These are phyloP conservation scores for Podospora conica DNA, from an alignment of 495 filamentous ascomycete genomes.

Conservation along the genomic window DNA sequence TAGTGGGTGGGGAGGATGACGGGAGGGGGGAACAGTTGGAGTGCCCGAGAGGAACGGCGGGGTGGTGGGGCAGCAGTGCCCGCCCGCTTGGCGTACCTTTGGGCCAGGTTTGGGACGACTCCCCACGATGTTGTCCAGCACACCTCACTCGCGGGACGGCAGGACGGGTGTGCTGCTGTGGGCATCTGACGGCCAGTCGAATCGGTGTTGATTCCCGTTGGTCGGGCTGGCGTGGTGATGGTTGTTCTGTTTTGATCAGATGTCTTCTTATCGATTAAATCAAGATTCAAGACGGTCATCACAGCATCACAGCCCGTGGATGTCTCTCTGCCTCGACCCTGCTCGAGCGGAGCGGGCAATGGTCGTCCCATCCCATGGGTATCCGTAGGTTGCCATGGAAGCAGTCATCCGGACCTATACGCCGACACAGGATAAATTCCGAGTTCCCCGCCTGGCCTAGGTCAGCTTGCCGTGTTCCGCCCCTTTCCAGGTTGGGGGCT, in stretches of 20 bases:
- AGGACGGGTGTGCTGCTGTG: background rate
- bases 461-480: background rate
- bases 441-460: background rate
- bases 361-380: background rate
- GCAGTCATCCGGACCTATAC: background rate
- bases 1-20: background rate
- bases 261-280: background rate
- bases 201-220: background rate
- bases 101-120: background rate
- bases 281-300: background rate
- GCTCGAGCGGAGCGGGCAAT: background rate
- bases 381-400: background rate
- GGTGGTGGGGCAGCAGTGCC: background rate
- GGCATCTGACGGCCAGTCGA: background rate
- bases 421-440: background rate
- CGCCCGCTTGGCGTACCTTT: background rate
- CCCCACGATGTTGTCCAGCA: background rate
- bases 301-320: background rate
- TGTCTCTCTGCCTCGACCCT: background rate
- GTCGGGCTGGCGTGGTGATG: background rate
- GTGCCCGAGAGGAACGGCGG: background rate
- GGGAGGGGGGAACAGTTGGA: background rate
- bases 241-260: slow-evolving; percentile 3
- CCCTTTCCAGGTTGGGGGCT: no score
- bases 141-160: background rate